These are phyloP conservation scores for Roridomyces roridus DNA, from an alignment of 768 basidiomycete species.

Conservation along the genomic window DNA sequence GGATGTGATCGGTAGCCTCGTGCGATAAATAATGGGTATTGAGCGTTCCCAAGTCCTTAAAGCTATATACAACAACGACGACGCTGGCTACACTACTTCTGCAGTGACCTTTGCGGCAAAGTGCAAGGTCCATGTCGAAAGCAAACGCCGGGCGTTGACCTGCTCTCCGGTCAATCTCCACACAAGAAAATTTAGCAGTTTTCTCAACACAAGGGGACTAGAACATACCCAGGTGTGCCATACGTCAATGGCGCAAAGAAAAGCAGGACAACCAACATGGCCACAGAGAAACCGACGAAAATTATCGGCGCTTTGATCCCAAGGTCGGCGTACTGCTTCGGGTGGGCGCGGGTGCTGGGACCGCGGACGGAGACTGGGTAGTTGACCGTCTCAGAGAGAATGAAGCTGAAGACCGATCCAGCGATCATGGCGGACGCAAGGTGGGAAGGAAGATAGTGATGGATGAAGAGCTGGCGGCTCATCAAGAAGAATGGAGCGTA, in stretches of 20 bases:
- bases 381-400: conserved; percentile 89
- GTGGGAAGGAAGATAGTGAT: conserved; percentile 98
- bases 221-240: conserved; percentile 90
- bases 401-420: conserved; percentile 89
- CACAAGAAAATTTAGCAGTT: conserved; percentile 21
- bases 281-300: conserved; percentile 59
- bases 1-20: conserved; percentile 16
- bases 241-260: conserved; percentile 93
- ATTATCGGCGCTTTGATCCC: conserved; percentile 78
- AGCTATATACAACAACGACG: conserved; percentile 20
- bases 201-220: not conserved
- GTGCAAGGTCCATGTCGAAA: conserved; percentile 94
- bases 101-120: conserved; percentile 69
- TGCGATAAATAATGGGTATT: conserved; percentile 18
- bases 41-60: conserved; percentile 11
- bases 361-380: conserved; percentile 86
- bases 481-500: conserved; percentile 98
- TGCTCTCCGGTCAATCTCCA: conserved; percentile 80
- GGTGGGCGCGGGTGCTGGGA: conserved; percentile 62
- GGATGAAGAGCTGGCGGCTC: conserved; percentile 95
- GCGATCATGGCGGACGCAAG: conserved; percentile 91
- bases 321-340: conserved; percentile 70
- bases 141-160: conserved; percentile 83
- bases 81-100: conserved; percentile 14
- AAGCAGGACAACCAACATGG: conserved; percentile 69